These are phyloP conservation scores for Zasmidium angulare DNA, from an alignment of 2,329 filamentous ascomycete species.

Conservation along the genomic window DNA sequence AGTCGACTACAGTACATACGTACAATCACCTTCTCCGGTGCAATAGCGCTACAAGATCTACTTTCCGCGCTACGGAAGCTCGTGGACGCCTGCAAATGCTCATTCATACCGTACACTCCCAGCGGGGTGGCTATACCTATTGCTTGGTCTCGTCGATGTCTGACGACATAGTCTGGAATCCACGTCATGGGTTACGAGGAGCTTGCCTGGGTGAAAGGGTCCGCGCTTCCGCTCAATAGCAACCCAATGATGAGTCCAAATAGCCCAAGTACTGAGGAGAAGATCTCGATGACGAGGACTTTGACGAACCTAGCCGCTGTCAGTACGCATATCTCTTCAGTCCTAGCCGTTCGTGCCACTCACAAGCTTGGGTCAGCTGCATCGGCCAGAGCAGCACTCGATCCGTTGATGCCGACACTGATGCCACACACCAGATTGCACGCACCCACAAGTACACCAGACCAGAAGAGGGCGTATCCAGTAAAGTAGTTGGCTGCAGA, in stretches of 20 bases:
- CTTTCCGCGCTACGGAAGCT: neutral
- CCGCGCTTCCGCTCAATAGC: conserved; percentile 79
- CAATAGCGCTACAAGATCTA: neutral
- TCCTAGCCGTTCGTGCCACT: conserved; percentile 38
- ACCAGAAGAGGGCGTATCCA: conserved; percentile 94
- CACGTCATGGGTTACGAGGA: too few relatives aligned
- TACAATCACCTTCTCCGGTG: neutral
- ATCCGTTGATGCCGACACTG: conserved; percentile 96
- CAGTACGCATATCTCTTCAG: conserved; percentile 3
- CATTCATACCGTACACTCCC: too few relatives aligned
- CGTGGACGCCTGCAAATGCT: conserved; percentile 2
- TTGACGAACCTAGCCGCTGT: conserved; percentile 76
- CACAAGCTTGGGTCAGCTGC: conserved; percentile 88
- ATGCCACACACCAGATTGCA: conserved; percentile 97
- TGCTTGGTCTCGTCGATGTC: too few relatives aligned
- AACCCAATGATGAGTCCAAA: conserved; percentile 96
- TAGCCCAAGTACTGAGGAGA: conserved; percentile 93
- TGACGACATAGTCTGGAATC: too few relatives aligned
- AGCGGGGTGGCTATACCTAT: too few relatives aligned
- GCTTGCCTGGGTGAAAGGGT: conserved; percentile 59
- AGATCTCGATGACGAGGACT: conserved; percentile 98
- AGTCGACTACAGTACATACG: conserved; percentile 1
- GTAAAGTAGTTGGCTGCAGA: conserved; percentile 85
- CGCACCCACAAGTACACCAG: conserved; percentile 86
- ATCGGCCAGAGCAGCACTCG: conserved; percentile 92